These are phyloP conservation scores for Naumovozyma dairenensis DNA, from an alignment of 805 yeast genomes.

Conservation along the genomic window DNA sequence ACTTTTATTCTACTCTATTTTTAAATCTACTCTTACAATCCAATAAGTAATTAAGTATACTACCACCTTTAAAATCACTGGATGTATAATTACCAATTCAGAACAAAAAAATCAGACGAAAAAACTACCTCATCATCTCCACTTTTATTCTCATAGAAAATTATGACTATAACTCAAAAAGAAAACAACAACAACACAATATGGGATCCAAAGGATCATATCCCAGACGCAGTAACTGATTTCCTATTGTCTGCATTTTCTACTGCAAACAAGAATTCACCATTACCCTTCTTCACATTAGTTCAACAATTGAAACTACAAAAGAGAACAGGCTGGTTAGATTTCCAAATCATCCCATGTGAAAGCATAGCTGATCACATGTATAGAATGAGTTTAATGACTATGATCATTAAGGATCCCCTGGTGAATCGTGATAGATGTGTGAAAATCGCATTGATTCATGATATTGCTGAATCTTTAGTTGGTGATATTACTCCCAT, in stretches of 20 bases:
- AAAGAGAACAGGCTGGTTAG: constrained; percentile 91
- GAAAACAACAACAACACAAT: not conserved
- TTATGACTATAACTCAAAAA: not conserved
- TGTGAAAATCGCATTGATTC: constrained; percentile 77
- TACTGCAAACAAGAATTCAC: too few species aligned
- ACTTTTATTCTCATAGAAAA: not conserved
- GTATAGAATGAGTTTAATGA: constrained; percentile 84
- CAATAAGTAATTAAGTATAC: too few species aligned
- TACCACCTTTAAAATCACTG: too few species aligned
- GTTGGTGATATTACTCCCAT: constrained; percentile 93
- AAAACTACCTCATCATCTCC: not conserved
- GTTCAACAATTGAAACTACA: constrained; percentile 66
- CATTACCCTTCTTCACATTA: constrained; percentile 50
- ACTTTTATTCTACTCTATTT: too few species aligned
- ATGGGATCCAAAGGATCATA: constrained; percentile 40
- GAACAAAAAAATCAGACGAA: too few species aligned
- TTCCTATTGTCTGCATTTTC: too few species aligned
- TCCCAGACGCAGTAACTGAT: constrained; percentile 32
- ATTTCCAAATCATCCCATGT: constrained; percentile 37
- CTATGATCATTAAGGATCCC: constrained; percentile 52
- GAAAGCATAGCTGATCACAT: constrained; percentile 86
- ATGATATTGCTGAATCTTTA: constrained; percentile 87
- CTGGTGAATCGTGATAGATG: constrained; percentile 56
- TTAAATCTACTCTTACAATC: too few species aligned
- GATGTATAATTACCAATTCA: not conserved